Base-by-base conservation (phyloP, 2,329 filamentous ascomycete species). In the Plenodomus biglobosus region DNA sequence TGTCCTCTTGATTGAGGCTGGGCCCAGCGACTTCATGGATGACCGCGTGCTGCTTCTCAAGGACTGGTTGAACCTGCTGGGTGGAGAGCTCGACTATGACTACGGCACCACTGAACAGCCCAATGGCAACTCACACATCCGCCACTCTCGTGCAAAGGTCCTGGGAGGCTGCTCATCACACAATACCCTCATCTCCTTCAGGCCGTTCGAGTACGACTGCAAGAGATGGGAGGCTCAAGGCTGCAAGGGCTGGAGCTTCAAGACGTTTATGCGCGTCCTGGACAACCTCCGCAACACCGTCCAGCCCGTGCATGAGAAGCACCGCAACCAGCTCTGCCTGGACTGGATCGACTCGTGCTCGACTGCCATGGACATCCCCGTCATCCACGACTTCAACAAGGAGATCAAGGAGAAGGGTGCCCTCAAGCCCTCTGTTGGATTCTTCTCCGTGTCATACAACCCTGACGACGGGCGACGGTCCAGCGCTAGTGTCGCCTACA, bases 141-240 rank as follows among this genome's bases (percentile, higher is more conserved):
- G 90, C 57, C 91, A 95, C 77, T 95, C 91, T 13, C 86, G 91
- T 54, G 91, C 91, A 56, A 95, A 95, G 78, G 90, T 96, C 34
- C 82, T 96, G 22, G 91, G 91, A 60, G 91, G 91, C 59, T 96
- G 91, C 80, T 95, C 90, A 38, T 92, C 88, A 50, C 91, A 95
- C 80, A 96, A 96, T 76, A 95, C 91, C 17, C 80, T 95, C 64
- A 95, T 96, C 73, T 94, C 88, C 16, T 95, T 95, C 82, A 84
- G 90, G 20, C 90, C 91, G 7, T 95, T 95, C 68, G 85, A 91
- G 72, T 92, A 95, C 72, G 91, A 96, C 73, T 83, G 88, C 76
- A 81, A 89, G 67, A 81, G 88, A 62, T 96, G 91, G 91, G 86
- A 92, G 65, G 82, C 82, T 24, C 78, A 89, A 66, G 91, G 91